Conservation (phyloP, 805 yeast genomes). For the Sugiyamaella mastotermitis region DNA sequence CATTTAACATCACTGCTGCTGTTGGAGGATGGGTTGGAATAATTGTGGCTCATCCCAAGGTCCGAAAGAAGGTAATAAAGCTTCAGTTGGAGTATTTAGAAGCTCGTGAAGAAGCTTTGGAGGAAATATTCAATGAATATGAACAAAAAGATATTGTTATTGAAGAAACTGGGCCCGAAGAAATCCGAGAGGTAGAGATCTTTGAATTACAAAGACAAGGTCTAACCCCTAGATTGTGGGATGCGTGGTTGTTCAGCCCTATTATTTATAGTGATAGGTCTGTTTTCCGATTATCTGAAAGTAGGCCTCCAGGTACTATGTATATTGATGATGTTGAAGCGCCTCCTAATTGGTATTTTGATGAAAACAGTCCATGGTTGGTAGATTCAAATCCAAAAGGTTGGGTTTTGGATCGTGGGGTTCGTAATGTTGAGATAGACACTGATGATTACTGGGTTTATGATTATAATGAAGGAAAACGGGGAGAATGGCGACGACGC, state of each 20-base stretch:
- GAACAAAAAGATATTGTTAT: conserved; percentile 46
- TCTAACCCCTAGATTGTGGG: conserved; percentile 55
- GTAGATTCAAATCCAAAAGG: conserved; percentile 47
- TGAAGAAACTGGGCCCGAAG: conserved; percentile 56
- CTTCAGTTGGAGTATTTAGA: conserved; percentile 20
- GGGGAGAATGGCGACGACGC: conserved; percentile 37
- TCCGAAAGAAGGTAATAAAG: conserved; percentile 27
- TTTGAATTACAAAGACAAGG: conserved; percentile 70
- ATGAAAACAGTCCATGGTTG: conserved; percentile 54
- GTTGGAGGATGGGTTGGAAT: conserved; percentile 51
- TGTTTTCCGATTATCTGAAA: conserved; percentile 39
- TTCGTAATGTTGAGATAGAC: conserved; percentile 26
- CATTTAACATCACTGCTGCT: conserved; percentile 59
- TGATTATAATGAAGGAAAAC: conserved; percentile 26
- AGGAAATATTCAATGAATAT: conserved; percentile 30
- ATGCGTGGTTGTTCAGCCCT: conserved; percentile 50
- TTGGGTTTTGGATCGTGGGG: conserved; percentile 48
- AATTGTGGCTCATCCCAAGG: conserved; percentile 54
- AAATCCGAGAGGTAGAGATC: conserved; percentile 58
- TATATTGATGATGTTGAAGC: conserved; percentile 51
- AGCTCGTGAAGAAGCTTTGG: conserved; percentile 28
- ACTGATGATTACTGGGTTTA: conserved; percentile 34
- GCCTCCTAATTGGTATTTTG: conserved; percentile 72
- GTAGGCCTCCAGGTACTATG: conserved; percentile 60
- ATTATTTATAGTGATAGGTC: conserved; percentile 49